Conservation (phyloP, 129 eudicot genomes). For the Artemisia argyi region DNA sequence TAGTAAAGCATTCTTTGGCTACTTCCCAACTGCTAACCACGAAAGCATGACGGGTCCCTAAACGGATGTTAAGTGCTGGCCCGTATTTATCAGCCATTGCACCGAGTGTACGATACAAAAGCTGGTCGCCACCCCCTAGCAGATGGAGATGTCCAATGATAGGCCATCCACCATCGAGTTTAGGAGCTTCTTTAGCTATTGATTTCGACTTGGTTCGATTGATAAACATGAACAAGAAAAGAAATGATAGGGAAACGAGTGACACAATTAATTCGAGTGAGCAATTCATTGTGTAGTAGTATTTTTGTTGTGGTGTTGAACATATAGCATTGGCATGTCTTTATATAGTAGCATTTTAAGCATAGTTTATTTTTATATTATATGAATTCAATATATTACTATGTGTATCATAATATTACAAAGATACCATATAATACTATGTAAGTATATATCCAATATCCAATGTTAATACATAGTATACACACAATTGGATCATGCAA, state of each 20-base stretch:
- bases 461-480: no score
- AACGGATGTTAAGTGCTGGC: conserved; percentile 30
- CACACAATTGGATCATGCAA: no score
- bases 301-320: neutral
- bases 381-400: no score
- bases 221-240: conserved; percentile 5
- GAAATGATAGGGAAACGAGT: neutral
- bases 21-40: conserved; percentile 35
- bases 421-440: no score
- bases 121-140: conserved; percentile 14
- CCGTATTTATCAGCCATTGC: conserved; percentile 35
- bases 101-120: conserved; percentile 29
- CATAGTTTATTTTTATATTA: neutral
- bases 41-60: conserved; percentile 26
- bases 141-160: conserved; percentile 42
- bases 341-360: neutral
- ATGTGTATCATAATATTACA: no score
- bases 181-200: conserved; percentile 1
- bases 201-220: conserved; percentile 3
- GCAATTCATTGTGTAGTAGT: conserved; percentile 2
- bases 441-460: no score
- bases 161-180: conserved; percentile 39
- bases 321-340: neutral
- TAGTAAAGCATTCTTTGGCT: conserved; percentile 32
- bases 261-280: conserved; percentile 13